Evolutionary conservation across 805 yeast species (phyloP).

Genomic region (Pichia rugopelliculosa): DNA sequence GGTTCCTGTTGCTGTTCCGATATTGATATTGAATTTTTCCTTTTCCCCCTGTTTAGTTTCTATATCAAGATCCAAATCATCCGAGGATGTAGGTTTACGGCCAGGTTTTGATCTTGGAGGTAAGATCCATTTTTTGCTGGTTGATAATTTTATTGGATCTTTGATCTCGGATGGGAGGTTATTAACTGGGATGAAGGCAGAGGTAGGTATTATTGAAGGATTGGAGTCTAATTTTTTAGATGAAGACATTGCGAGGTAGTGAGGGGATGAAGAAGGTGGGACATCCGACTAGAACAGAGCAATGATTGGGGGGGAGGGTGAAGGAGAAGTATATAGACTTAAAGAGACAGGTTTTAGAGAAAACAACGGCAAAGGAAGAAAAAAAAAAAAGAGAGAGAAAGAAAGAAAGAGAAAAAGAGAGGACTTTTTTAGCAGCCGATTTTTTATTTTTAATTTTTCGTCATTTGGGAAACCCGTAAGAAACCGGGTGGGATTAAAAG

Average conservation of each 20-base stretch:
- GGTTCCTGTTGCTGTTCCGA: too few species aligned
- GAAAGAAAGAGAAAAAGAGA: too few species aligned
- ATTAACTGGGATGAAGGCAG: constrained; percentile 9
- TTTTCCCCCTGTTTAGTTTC: not conserved
- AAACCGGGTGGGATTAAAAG: not conserved
- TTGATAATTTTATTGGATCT: constrained; percentile 5
- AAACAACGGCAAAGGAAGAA: not conserved
- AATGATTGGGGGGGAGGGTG: too few species aligned
- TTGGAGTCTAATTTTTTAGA: not conserved
- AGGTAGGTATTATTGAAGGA: not conserved
- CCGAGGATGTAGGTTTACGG: constrained; percentile 3
- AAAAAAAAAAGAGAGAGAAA: not conserved
- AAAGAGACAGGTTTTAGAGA: not conserved
- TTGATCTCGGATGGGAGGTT: constrained; percentile 3
- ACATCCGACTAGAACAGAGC: not conserved
- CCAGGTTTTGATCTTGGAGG: constrained; percentile 44
- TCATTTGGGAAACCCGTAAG: not conserved
- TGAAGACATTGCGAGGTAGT: not conserved
- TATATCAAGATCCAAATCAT: constrained; percentile 76
- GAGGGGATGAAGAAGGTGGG: too few species aligned
- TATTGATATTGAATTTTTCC: constrained; percentile 50
- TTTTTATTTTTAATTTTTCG: too few species aligned
- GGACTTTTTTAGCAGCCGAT: too few species aligned
- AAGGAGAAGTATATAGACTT: too few species aligned
- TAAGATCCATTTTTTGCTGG: constrained; percentile 37